These are phyloP conservation scores for Bipolaris sorokiniana DNA, from an alignment of 2,329 filamentous ascomycete genomes.

Conservation along the genomic window DNA sequence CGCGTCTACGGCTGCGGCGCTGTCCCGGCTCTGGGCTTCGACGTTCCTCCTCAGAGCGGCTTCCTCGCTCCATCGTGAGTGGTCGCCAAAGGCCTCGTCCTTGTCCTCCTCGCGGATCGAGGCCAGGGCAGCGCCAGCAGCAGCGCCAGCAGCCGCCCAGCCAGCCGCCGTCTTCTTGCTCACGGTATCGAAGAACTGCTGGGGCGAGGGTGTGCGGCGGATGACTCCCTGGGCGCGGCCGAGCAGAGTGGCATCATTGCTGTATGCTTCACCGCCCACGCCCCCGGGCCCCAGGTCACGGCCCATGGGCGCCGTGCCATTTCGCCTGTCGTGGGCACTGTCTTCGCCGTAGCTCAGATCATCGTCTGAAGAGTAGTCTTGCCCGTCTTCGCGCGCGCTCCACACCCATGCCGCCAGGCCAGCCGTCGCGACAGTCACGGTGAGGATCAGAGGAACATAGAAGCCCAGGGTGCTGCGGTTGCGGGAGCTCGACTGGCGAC, in stretches of 20 bases:
- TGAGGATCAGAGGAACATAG: conserved; percentile 88
- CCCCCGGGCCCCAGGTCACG: conserved; percentile 31
- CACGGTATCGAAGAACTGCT: conserved; percentile 85
- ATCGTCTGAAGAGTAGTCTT: conserved; percentile 67
- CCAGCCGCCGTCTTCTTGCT: conserved; percentile 81
- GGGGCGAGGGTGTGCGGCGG: conserved; percentile 81
- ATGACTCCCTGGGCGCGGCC: conserved; percentile 81
- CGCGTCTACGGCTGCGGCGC: conserved; percentile 39
- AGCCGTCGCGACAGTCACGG: conserved; percentile 83
- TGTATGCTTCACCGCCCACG: conserved; percentile 28
- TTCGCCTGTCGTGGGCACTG: conserved; percentile 23
- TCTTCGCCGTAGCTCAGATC: conserved; percentile 54
- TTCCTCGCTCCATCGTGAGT: conserved; percentile 92
- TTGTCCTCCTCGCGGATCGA: conserved; percentile 85
- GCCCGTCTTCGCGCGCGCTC: conserved; percentile 81
- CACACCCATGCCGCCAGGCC: conserved; percentile 91
- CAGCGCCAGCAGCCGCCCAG: conserved; percentile 81
- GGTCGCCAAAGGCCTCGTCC: conserved; percentile 75
- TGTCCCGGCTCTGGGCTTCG: conserved; percentile 47
- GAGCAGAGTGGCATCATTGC: conserved; percentile 66
- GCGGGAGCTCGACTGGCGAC: conserved; percentile 59
- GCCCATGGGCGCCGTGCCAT: conserved; percentile 28
- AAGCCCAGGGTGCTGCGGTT: conserved; percentile 70
- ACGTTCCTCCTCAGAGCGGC: conserved; percentile 68
- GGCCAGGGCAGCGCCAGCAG: conserved; percentile 79